Evolutionary conservation across 1,284 basidiomycete genomes (phyloP).

Genomic region (Tremellales sp.): DNA sequence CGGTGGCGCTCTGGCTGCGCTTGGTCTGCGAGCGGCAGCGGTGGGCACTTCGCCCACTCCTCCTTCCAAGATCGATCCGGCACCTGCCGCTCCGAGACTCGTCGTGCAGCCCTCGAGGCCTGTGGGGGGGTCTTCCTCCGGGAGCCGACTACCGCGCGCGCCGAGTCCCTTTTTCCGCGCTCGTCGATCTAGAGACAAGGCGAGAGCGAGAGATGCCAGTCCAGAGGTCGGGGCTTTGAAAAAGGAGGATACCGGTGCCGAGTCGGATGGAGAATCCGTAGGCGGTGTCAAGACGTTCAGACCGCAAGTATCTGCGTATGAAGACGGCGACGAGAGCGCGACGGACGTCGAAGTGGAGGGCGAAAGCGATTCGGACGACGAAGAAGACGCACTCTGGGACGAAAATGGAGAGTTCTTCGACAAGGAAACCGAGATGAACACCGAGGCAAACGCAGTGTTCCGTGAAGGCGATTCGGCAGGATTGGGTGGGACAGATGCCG

Average conservation of each 20-base stretch:
- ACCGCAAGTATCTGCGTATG: conserved; percentile 45
- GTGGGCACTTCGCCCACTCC: conserved; percentile 14
- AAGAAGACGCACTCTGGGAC: conserved; percentile 28
- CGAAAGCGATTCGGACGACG: conserved; percentile 6
- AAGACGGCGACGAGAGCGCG: conserved; percentile 32
- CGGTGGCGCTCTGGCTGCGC: conserved; percentile 34
- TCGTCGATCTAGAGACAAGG: conserved; percentile 37
- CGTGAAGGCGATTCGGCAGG: conserved; percentile 39
- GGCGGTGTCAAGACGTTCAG: conserved; percentile 51
- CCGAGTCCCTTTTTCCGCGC: conserved; percentile 48
- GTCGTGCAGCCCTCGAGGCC: conserved; percentile 34
- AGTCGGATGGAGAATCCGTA: conserved; percentile 55
- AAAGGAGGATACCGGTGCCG: conserved; percentile 63
- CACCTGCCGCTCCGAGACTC: conserved; percentile 11
- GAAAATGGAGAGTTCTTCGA: conserved; percentile 61
- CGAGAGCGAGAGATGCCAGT: conserved; percentile 57
- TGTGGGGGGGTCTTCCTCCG: conserved; percentile 17
- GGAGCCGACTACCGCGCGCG: conserved; percentile 22
- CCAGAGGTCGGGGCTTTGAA: conserved; percentile 65
- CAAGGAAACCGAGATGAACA: conserved; percentile 68
- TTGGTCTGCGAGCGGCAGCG: conserved; percentile 33
- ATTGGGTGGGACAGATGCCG: conserved; percentile 22
- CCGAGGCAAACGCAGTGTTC: conserved; percentile 65
- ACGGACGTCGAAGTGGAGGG: conserved; percentile 15
- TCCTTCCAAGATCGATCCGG: conserved; percentile 8